A percentile compares a stretch with the other conserved stretches of the same genome.
Conservation (phyloP, 148 eudicot genomes). For the Linanthus parryae region DNA sequence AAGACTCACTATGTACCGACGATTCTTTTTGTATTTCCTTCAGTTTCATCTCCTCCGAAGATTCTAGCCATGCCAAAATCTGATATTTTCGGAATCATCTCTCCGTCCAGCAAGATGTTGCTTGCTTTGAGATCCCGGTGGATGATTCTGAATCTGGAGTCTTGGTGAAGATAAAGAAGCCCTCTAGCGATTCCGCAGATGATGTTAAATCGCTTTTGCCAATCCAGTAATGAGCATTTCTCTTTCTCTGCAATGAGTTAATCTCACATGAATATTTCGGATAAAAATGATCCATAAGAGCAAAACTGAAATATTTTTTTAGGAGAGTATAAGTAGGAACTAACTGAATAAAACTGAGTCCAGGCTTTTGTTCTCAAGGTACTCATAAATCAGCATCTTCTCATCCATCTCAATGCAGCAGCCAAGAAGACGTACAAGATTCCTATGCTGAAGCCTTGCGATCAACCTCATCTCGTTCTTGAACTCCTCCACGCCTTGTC, state of each 20-base stretch:
- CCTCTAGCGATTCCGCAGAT: conserved; percentile 65
- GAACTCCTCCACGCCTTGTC: conserved; percentile 75
- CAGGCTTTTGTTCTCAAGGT: conserved; percentile 59
- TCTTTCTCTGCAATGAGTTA: conserved; percentile 30
- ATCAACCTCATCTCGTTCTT: conserved; percentile 63
- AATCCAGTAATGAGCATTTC: conserved; percentile 32
- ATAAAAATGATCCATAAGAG: background rate
- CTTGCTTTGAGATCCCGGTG: conserved; percentile 79
- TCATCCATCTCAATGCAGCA: conserved; percentile 68
- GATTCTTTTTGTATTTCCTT: conserved; percentile 55
- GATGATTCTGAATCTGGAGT: conserved; percentile 63
- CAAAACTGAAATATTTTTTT: background rate
- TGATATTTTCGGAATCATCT: conserved; percentile 71
- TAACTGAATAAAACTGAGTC: conserved; percentile 52
- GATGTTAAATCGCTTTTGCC: conserved; percentile 62
- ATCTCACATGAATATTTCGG: background rate
- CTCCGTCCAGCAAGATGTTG: conserved; percentile 59
- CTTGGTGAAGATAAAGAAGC: conserved; percentile 75
- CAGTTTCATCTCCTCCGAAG: conserved; percentile 64
- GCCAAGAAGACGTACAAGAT: conserved; percentile 78
- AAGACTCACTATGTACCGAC: conserved; percentile 74
- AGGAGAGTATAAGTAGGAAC: conserved; percentile 1
- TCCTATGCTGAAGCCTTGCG: conserved; percentile 80
- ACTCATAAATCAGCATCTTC: conserved; percentile 70
- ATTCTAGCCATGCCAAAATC: conserved; percentile 89